Evolutionary conservation across 2,329 filamentous ascomycete genomes (phyloP).

Genomic region (Penicillium sp.): DNA sequence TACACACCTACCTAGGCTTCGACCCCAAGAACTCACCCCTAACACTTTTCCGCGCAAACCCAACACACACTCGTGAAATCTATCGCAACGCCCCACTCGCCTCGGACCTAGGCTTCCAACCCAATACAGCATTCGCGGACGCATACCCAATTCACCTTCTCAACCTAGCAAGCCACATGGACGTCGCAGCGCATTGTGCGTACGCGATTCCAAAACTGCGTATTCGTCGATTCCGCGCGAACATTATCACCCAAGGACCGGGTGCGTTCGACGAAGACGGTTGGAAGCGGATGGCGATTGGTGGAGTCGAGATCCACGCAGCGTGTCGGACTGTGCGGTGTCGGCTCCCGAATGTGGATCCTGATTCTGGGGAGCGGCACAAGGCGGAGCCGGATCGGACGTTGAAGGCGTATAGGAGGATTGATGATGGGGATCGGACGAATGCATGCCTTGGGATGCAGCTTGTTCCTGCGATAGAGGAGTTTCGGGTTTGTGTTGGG

Average conservation of each 20-base stretch:
- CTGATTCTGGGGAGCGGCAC: constrained; percentile 52
- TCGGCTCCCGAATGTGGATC: constrained; percentile 59
- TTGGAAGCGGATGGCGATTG: constrained; percentile 55
- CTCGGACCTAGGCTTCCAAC: constrained; percentile 52
- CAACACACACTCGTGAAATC: constrained; percentile 48
- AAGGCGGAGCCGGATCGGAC: constrained; percentile 48
- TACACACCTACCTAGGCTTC: constrained; percentile 47
- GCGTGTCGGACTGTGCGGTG: constrained; percentile 59
- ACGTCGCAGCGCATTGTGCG: constrained; percentile 47
- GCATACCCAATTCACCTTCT: constrained; percentile 59
- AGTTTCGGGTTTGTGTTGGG: constrained; percentile 37
- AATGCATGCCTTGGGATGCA: constrained; percentile 56
- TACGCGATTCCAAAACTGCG: constrained; percentile 45
- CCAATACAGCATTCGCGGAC: constrained; percentile 56
- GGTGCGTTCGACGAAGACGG: constrained; percentile 55
- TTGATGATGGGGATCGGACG: constrained; percentile 51
- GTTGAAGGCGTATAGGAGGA: constrained; percentile 49
- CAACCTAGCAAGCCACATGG: constrained; percentile 54
- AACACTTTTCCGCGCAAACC: constrained; percentile 54
- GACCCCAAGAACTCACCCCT: constrained; percentile 34
- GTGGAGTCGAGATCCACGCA: constrained; percentile 43
- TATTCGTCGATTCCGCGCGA: constrained; percentile 57
- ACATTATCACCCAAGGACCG: constrained; percentile 56
- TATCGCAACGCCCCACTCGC: constrained; percentile 55
- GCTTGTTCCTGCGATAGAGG: constrained; percentile 39